Base-by-base conservation (phyloP, 257 asterid genomes). In the Cynanchum wilfordii region DNA sequence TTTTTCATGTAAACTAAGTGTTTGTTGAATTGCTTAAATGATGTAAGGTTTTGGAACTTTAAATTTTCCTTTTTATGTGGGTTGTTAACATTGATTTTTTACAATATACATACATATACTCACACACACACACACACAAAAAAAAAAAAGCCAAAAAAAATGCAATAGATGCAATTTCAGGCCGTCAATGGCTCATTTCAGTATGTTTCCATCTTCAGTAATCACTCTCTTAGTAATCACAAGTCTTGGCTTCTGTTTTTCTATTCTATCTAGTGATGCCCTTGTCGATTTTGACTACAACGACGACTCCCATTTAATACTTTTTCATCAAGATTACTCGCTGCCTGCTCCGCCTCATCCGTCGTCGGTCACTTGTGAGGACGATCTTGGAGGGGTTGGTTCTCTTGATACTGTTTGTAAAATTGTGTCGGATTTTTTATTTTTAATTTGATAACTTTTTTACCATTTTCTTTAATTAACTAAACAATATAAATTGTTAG, bases 331-430 rank as follows among this genome's bases (percentile, higher is more conserved):
- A 82, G 99, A 95, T 82, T 95, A 95, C 89, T 81, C 97, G 40
- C 99, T 98, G 36, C 99, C 99, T n/a, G 96, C 99, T 8, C 99
- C 99, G 72, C 97, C 98, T 30, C 99, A 87, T 38, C 98, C 98
- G 62, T 98, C 97, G 78, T 87, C 83, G n/a, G 80, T 97, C 16
- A 85, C 94, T 4, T 95, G 99, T 78, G 92, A 87, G 82, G 84
- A 85, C 74, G 97, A 89, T 87, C 96, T 95, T 30, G 96, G 96
- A 16, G 99, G 98, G 4, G 87, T 95, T 49, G 99, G 99, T 29
- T 78, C 97, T 27, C 72, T 95, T 54, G 99, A 95, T 76, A 90
- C 98, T 44, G 87, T 95, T 52, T 95, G 99, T 74, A 82, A 84
- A 69, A 83, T 95, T 76, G 89, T 90, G 9, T 85, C 97, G 56